A percentile compares a stretch with the other conserved stretches of the same genome.
Conservation (phyloP, 441 rosid species). For the Flueggea neowawraea region DNA sequence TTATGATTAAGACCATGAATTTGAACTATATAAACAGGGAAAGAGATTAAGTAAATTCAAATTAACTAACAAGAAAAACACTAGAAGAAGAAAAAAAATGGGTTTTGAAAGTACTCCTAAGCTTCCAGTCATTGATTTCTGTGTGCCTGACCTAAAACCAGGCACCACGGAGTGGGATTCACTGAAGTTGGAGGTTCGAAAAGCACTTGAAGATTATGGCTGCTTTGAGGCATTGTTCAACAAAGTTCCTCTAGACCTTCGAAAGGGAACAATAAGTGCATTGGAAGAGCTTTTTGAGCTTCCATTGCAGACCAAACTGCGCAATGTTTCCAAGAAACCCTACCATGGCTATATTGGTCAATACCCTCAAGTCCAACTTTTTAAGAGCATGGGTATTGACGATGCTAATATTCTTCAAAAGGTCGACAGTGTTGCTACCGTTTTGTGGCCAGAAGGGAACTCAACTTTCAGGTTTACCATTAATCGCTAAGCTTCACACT, state of each 20-base stretch:
- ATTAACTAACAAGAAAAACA: no score
- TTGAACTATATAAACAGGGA: no score
- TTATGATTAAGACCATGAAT: no score
- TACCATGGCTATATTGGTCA: constrained; percentile 21
- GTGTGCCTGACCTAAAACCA: neutral
- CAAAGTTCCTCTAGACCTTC: constrained; percentile 11
- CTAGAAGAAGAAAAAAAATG: no score
- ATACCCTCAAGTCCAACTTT: constrained; percentile 13
- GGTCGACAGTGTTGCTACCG: constrained; percentile 8
- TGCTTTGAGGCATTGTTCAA: constrained; percentile 25
- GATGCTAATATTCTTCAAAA: constrained; percentile 9
- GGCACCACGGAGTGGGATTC: constrained; percentile 18
- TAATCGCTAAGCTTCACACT: neutral
- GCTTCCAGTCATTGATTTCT: constrained; percentile 27
- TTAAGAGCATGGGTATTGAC: constrained; percentile 27
- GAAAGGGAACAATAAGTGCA: constrained; percentile 1
- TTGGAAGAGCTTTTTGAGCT: constrained; percentile 25
- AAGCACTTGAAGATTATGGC: constrained; percentile 20
- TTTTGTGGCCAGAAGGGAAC: constrained; percentile 27
- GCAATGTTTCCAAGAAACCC: constrained; percentile 12
- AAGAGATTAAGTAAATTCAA: no score
- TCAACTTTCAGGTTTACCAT: constrained; percentile 14
- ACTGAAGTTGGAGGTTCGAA: constrained; percentile 18
- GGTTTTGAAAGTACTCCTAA: neutral
- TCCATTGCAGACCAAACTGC: constrained; percentile 19